Conservation (phyloP, 75 land plant genomes). For the Cunninghamia lanceolata region DNA sequence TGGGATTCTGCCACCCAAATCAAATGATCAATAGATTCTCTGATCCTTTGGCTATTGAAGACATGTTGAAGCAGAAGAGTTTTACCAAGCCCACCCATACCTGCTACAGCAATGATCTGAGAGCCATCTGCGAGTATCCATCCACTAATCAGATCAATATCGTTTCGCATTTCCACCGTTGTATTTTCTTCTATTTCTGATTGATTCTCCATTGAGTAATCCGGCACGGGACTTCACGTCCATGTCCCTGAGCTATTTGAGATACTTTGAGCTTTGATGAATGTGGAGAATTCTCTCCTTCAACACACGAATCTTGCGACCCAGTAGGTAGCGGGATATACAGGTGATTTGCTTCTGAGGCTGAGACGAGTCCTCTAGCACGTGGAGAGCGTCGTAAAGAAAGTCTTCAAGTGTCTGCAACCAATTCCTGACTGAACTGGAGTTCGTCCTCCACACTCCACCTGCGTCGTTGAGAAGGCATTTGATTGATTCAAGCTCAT, state of each 20-base stretch:
- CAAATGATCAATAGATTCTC: neutral
- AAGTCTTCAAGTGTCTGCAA: neutral
- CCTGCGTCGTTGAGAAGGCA: neutral
- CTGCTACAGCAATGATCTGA: neutral
- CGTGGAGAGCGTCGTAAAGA: neutral
- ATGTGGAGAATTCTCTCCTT: neutral
- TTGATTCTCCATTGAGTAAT: neutral
- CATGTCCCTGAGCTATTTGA: neutral
- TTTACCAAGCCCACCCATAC: neutral
- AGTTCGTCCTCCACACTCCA: neutral
- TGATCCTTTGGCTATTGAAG: neutral
- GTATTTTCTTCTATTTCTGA: neutral
- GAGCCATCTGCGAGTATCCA: neutral
- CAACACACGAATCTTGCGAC: neutral
- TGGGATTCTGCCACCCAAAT: constrained; percentile 3
- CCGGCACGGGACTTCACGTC: neutral
- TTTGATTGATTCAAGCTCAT: neutral
- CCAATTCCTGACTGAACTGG: neutral
- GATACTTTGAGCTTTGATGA: neutral
- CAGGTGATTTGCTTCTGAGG: neutral
- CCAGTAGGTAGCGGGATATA: neutral
- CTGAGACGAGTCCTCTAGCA: neutral
- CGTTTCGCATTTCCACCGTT: neutral
- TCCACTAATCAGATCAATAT: neutral
- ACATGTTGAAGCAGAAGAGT: constrained; percentile 1